Conservation (phyloP, 2,329 filamentous ascomycete species). For the Scedosporium boydii region DNA sequence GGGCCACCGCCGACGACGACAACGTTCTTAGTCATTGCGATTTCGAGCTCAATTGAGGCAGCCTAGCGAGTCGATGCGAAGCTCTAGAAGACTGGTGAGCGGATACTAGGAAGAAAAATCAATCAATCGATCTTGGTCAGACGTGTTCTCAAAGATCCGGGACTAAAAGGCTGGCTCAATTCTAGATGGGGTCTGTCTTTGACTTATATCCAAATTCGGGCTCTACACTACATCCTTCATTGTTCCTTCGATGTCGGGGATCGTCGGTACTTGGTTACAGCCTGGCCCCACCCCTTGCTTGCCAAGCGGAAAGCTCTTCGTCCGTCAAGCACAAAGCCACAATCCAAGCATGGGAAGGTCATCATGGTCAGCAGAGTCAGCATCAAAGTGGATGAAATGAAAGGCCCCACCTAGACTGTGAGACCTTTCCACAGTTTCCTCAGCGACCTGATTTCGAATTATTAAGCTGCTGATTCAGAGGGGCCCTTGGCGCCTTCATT, state of each 20-base stretch:
- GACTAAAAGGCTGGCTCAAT: background rate
- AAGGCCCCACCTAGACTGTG: background rate
- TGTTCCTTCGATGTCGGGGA: no score
- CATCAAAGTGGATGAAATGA: background rate
- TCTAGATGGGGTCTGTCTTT: background rate
- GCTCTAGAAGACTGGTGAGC: no score
- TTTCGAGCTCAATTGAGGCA: background rate
- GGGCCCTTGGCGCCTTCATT: background rate
- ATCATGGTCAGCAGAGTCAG: background rate
- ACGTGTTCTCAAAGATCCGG: background rate
- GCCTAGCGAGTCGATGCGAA: no score
- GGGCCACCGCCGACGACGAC: slow-evolving; percentile 41
- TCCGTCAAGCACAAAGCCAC: no score
- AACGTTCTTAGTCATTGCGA: slow-evolving; percentile 23
- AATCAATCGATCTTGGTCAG: no score
- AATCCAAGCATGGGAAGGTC: no score
- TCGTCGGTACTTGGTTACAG: no score
- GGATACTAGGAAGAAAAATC: no score
- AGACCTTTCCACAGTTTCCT: background rate
- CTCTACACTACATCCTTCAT: background rate
- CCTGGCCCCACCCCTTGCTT: no score
- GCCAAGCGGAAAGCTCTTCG: no score
- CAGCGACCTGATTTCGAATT: background rate
- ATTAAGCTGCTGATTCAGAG: slow-evolving; percentile 1
- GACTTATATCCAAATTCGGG: background rate